Percentiles rank a stretch among this genome's conserved stretches.
Evolutionary conservation across 1,284 basidiomycete genomes (phyloP).

Genomic region (Cryptococcus sp.): DNA sequence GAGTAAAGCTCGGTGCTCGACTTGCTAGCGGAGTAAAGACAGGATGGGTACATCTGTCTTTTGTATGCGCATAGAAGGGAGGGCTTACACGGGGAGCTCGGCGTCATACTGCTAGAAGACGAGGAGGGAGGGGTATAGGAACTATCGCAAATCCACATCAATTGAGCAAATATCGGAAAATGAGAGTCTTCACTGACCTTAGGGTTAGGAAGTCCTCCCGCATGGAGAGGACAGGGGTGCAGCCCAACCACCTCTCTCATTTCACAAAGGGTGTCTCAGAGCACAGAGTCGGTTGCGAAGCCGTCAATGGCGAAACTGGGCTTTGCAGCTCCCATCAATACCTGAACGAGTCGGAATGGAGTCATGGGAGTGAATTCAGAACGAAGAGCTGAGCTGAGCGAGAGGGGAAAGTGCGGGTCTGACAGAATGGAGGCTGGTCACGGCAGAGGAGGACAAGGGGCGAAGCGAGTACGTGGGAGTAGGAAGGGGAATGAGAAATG

Average conservation of each 20-base stretch:
- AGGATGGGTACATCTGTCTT: neutral
- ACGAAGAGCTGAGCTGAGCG: neutral
- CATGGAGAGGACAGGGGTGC: neutral
- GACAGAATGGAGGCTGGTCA: too few species aligned
- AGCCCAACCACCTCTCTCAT: neutral
- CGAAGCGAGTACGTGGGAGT: too few species aligned
- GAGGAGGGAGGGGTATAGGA: neutral
- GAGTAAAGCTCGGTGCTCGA: neutral
- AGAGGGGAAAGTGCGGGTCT: neutral
- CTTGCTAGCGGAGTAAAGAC: neutral
- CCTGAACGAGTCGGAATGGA: too few species aligned
- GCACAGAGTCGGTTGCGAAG: neutral
- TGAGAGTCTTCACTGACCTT: slow-evolving; percentile 4
- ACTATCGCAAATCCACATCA: neutral
- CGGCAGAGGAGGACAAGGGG: too few species aligned
- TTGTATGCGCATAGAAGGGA: neutral
- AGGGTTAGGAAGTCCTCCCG: slow-evolving; percentile 11
- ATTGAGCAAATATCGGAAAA: neutral
- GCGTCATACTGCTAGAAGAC: neutral
- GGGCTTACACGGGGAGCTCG: neutral
- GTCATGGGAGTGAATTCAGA: neutral
- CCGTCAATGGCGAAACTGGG: neutral
- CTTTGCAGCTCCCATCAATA: too few species aligned
- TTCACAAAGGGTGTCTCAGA: slow-evolving; percentile 1
- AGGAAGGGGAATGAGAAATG: too few species aligned